These are phyloP conservation scores for Suhomyces bribrorum DNA, from an alignment of 1,139 yeast species.

Conservation along the genomic window DNA sequence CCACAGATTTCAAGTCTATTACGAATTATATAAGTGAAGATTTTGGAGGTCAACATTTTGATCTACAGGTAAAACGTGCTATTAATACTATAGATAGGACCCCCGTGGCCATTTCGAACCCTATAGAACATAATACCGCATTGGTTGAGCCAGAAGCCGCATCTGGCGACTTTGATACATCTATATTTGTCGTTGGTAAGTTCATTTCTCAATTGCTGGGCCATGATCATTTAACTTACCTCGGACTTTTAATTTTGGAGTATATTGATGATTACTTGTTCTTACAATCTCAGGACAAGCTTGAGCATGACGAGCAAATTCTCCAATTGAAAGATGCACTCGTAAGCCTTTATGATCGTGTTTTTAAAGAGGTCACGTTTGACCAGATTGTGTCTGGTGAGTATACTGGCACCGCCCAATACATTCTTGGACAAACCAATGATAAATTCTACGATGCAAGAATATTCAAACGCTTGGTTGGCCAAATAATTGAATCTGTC, in stretches of 20 bases:
- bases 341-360: neutral
- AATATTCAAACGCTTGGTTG: constrained; percentile 24
- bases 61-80: constrained; percentile 13
- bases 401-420: neutral
- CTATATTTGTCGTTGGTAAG: constrained; percentile 13
- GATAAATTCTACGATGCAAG: constrained; percentile 30
- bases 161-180: neutral
- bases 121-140: constrained; percentile 43
- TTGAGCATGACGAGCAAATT: constrained; percentile 5
- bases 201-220: constrained; percentile 10
- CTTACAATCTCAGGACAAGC: constrained; percentile 10
- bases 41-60: constrained; percentile 8
- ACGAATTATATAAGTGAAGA: constrained; percentile 15
- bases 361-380: constrained; percentile 2
- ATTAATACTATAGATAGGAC: constrained; percentile 15
- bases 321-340: constrained; percentile 8
- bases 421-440: neutral
- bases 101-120: constrained; percentile 45
- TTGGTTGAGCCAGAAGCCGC: constrained; percentile 22
- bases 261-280: constrained; percentile 32
- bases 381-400: neutral
- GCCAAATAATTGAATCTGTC: constrained; percentile 29
- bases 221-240: constrained; percentile 4
- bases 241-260: constrained; percentile 23
- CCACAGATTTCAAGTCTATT: constrained; percentile 19